These are phyloP conservation scores for Phlebiopsis flavidoalba DNA, from an alignment of 768 basidiomycete species.

Conservation along the genomic window DNA sequence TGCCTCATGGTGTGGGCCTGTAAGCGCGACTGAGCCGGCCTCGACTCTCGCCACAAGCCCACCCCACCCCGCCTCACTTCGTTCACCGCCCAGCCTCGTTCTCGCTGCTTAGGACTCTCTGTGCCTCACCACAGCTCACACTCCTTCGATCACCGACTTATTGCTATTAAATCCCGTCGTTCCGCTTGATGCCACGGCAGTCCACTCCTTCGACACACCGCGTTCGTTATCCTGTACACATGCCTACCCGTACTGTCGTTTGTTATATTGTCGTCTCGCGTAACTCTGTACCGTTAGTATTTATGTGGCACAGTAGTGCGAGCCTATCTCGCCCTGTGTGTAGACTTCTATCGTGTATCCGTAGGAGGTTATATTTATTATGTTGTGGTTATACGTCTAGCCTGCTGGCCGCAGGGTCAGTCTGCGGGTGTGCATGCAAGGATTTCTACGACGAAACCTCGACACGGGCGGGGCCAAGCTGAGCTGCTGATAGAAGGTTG, in stretches of 20 bases:
- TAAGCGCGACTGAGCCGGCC: neutral
- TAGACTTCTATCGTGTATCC: neutral
- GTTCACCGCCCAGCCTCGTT: neutral
- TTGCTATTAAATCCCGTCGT: neutral
- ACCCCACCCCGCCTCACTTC: neutral
- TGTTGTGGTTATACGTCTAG: neutral
- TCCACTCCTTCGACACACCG: neutral
- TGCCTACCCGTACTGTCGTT: neutral
- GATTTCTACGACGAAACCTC: no score
- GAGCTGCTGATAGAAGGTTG: no score
- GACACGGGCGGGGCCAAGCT: no score
- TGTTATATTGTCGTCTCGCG: neutral
- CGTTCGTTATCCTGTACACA: neutral
- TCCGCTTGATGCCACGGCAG: neutral
- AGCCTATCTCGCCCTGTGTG: neutral
- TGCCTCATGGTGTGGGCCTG: conserved; percentile 3
- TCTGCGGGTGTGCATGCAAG: no score
- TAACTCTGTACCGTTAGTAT: neutral
- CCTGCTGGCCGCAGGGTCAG: no score
- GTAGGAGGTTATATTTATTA: neutral
- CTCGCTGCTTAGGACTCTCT: neutral
- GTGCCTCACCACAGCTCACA: neutral
- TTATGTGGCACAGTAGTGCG: neutral
- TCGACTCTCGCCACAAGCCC: neutral
- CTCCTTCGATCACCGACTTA: neutral